Evolutionary conservation across 106 monocot genomes (phyloP), one percentile per base, ranked within the genome.

Genomic region (Phalaenopsis equestris): DNA sequence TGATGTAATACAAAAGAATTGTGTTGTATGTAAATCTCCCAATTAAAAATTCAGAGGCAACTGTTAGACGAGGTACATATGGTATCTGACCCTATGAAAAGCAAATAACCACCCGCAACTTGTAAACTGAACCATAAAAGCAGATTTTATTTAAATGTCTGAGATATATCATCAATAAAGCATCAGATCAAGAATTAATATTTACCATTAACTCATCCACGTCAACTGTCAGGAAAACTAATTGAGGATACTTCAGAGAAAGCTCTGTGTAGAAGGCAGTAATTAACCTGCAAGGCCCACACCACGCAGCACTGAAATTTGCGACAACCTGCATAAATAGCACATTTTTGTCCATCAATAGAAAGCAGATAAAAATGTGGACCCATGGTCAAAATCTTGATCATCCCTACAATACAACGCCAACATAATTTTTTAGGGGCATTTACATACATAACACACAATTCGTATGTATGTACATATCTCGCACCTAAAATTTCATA

Each of bases 291-390:
- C 91, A 94, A 79, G 94, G 94, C 10, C 94, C 94, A 85, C 94
- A 94, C 89, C 91, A 94, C 68, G 84, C 55, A 43, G 91, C 94
- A 84, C 91, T 91, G 79, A 91, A 94, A 81, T 94, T 94, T 82
- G 89, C 91, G 30, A 94, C 83, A 41, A 94, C 86, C 94, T 91
- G 90, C 41, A 23, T 1, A 47, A 30, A 30, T 46, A 77, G 52
- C 37, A 42, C 41, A 23, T 41, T 2, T 74, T 77, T 72, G 57
- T 17, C 6, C 17, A 24, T 79, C 74, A 75, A 45, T 56, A 45
- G 41, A 64, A 21, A 55, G 72, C 14, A 48, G 38, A 75, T 10
- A 75, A 75, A 47, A 18, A 55, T 45, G 8, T 19, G 5, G n/a
- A n/a, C 6, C 43, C 16, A 42, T 7, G 43, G 6, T 5, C 42